Conservation (phyloP, 2,329 filamentous ascomycete genomes). For the Fusarium sp. region DNA sequence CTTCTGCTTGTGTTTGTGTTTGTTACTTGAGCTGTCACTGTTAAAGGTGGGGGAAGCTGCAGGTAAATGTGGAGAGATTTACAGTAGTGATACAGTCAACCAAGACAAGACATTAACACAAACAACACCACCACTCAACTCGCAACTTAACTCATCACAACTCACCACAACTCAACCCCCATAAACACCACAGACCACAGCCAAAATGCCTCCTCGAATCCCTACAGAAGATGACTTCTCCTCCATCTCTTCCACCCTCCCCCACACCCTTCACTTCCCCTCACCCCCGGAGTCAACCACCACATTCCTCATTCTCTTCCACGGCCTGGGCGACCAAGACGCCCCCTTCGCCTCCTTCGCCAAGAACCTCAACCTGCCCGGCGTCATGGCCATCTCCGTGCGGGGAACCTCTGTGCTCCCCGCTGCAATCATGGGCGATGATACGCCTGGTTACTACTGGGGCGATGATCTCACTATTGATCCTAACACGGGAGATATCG, state of each 20-base stretch:
- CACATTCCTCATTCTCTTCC: constrained; percentile 83
- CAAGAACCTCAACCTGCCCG: constrained; percentile 76
- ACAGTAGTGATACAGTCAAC: neutral
- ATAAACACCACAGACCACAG: constrained; percentile 5
- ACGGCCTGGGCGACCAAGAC: constrained; percentile 85
- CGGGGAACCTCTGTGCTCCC: constrained; percentile 78
- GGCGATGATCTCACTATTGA: constrained; percentile 73
- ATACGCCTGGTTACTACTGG: constrained; percentile 67
- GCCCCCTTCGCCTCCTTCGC: constrained; percentile 77
- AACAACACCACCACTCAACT: constrained; percentile 4
- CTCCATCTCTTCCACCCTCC: constrained; percentile 50
- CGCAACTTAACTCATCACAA: neutral
- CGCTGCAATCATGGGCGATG: constrained; percentile 67
- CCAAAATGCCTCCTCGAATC: constrained; percentile 61
- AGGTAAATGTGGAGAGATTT: neutral
- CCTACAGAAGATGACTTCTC: constrained; percentile 65
- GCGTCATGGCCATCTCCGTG: constrained; percentile 80
- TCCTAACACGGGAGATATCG: constrained; percentile 63
- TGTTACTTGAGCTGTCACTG: neutral
- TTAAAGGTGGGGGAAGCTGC: neutral
- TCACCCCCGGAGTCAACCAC: constrained; percentile 71
- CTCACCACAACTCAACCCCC: constrained; percentile 3
- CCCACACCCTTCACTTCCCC: constrained; percentile 62
- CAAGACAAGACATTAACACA: too few species aligned
- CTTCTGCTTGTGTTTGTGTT: neutral